A percentile compares a stretch with the other conserved stretches of the same genome.
Conservation (phyloP, 2,329 filamentous ascomycete species). For the Phaeosphaeriaceae sp. region DNA sequence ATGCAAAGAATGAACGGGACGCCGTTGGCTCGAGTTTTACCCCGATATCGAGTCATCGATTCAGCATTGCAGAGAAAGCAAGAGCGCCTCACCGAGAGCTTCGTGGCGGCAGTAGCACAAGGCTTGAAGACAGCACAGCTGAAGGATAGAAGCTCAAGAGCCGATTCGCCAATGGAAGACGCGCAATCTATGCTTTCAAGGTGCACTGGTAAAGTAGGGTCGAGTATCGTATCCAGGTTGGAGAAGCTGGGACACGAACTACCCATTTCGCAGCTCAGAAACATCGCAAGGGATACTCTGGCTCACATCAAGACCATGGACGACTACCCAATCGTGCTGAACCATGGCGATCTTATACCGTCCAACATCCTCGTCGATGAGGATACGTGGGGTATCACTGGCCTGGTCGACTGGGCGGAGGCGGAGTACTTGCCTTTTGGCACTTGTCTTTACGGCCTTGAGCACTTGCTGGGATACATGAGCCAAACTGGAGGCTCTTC, state of each 20-base stretch:
- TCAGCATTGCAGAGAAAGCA: constrained; percentile 14
- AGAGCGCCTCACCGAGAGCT: constrained; percentile 30
- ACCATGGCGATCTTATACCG: constrained; percentile 67
- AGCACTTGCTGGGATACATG: constrained; percentile 64
- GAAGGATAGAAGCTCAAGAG: neutral
- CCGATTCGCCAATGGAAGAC: constrained; percentile 28
- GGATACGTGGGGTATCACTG: constrained; percentile 55
- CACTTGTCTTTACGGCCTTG: constrained; percentile 65
- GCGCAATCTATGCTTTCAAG: constrained; percentile 13
- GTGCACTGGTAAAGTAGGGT: constrained; percentile 40
- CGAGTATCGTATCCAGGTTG: constrained; percentile 33
- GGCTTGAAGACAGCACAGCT: constrained; percentile 20
- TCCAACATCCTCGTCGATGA: constrained; percentile 64
- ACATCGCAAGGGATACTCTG: constrained; percentile 22
- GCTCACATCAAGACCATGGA: constrained; percentile 54
- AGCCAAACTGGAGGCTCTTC: constrained; percentile 8
- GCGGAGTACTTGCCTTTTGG: constrained; percentile 68
- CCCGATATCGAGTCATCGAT: constrained; percentile 6
- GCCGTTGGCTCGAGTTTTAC: constrained; percentile 24
- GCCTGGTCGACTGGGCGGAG: constrained; percentile 71
- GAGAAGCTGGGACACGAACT: constrained; percentile 28
- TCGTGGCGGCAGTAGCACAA: constrained; percentile 36
- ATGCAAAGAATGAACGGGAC: constrained; percentile 35
- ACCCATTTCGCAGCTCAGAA: constrained; percentile 27
- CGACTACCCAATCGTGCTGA: constrained; percentile 62